phyloP scores from a whole-genome alignment of 2,329 filamentous ascomycete genomes.

The Trichophyton simii region DNA sequence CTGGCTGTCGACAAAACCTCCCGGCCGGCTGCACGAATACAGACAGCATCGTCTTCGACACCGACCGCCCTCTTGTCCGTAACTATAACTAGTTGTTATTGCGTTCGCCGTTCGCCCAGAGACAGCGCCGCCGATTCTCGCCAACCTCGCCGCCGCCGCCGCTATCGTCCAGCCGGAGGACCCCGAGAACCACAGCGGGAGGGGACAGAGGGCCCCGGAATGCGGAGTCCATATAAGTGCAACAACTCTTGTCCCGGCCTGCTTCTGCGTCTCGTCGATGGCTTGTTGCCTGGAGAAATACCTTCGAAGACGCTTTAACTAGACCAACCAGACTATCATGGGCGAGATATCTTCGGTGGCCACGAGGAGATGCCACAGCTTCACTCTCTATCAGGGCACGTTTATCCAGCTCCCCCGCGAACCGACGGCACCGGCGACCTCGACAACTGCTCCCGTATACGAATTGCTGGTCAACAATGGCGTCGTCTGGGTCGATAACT shows the following conservation, averaged over 20 bases:
- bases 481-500: slow-evolving; percentile 25
- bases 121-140: no score
- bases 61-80: no score
- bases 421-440: slow-evolving; percentile 38
- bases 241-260: not conserved
- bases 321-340: not conserved
- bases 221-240: not conserved
- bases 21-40: no score
- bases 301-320: no score
- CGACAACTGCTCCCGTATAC: slow-evolving; percentile 39
- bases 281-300: no score
- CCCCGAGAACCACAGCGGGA: no score
- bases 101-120: no score
- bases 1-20: no score
- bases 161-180: no score
- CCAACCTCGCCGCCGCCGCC: no score
- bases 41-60: no score
- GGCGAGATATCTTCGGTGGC: not conserved
- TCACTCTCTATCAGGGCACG: slow-evolving; percentile 45
- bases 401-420: slow-evolving; percentile 46
- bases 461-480: slow-evolving; percentile 41
- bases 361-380: not conserved
- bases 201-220: not conserved
- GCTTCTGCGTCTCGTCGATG: not conserved
- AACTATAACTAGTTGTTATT: no score